Evolutionary conservation across 1,139 yeast genomes (phyloP).

Genomic region (Arxiozyma telluris): DNA sequence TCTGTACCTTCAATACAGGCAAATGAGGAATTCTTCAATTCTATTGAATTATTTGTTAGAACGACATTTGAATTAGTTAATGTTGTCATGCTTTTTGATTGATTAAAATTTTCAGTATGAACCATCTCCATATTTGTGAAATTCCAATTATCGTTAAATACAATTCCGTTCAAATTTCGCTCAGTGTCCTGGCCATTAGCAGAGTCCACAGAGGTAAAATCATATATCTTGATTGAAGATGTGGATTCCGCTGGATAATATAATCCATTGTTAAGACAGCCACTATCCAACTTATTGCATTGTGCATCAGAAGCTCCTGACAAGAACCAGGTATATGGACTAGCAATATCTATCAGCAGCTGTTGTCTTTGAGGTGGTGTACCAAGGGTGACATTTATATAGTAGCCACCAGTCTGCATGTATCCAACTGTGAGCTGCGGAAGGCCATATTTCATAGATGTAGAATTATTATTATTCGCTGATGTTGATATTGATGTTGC

Average conservation of each 20-base stretch:
- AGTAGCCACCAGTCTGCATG: slow-evolving; percentile 21
- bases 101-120: neutral
- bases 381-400: slow-evolving; percentile 33
- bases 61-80: neutral
- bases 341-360: slow-evolving; percentile 36
- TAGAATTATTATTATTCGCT: neutral
- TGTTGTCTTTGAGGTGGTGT: slow-evolving; percentile 29
- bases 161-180: slow-evolving; percentile 17
- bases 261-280: slow-evolving; percentile 13
- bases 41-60: slow-evolving; percentile 7
- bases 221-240: slow-evolving; percentile 9
- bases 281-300: slow-evolving; percentile 17
- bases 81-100: neutral
- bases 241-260: slow-evolving; percentile 15
- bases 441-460: neutral
- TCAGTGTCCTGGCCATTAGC: neutral
- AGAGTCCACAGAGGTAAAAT: neutral
- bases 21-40: slow-evolving; percentile 26
- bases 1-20: slow-evolving; percentile 33
- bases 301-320: slow-evolving; percentile 20
- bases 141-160: slow-evolving; percentile 17
- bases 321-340: slow-evolving; percentile 38
- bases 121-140: slow-evolving; percentile 8
- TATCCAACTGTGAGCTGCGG: slow-evolving; percentile 16
- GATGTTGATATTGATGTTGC: neutral